phyloP scores from a whole-genome alignment of 2,329 filamentous ascomycete genomes.

The Fusarium denticulatum region DNA sequence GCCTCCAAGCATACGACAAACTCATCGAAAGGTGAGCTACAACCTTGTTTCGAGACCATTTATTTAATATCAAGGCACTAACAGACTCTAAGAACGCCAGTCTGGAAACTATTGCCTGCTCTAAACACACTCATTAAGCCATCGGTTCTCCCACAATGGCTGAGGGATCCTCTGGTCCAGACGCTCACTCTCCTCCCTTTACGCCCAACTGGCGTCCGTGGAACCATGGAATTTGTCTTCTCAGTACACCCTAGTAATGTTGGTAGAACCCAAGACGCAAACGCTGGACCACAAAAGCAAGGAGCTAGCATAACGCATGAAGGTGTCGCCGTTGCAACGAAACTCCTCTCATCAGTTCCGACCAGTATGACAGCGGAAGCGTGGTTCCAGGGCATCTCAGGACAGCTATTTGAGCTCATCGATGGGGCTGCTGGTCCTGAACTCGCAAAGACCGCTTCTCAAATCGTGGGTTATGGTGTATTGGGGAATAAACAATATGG shows the following conservation, averaged over 20 bases:
- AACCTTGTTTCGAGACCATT: not conserved
- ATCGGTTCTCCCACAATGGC: conserved; percentile 65
- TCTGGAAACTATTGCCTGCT: conserved; percentile 67
- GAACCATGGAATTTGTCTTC: conserved; percentile 76
- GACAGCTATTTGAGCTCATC: conserved; percentile 69
- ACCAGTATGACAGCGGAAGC: conserved; percentile 60
- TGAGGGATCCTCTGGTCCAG: conserved; percentile 66
- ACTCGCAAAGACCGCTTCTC: conserved; percentile 50
- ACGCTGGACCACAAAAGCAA: conserved; percentile 59
- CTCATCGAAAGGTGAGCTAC: conserved; percentile 59
- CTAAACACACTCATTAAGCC: conserved; percentile 73
- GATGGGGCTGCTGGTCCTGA: conserved; percentile 60
- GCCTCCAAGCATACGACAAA: conserved; percentile 55
- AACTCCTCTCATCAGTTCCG: conserved; percentile 69
- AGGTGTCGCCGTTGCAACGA: conserved; percentile 70
- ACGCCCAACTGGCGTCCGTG: conserved; percentile 70
- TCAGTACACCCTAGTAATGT: conserved; percentile 69
- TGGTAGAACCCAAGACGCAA: conserved; percentile 51
- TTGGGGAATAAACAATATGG: conserved; percentile 71
- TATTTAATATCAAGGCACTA: not conserved
- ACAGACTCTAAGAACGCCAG: conserved; percentile 44
- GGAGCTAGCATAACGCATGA: conserved; percentile 75
- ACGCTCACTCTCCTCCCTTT: conserved; percentile 70
- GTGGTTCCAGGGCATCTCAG: conserved; percentile 70
- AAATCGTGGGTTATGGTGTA: conserved; percentile 65